Evolutionary conservation across 2,329 filamentous ascomycete species (phyloP), one percentile per base, ranked within the genome.

Genomic region (Aspergillus sp.): DNA sequence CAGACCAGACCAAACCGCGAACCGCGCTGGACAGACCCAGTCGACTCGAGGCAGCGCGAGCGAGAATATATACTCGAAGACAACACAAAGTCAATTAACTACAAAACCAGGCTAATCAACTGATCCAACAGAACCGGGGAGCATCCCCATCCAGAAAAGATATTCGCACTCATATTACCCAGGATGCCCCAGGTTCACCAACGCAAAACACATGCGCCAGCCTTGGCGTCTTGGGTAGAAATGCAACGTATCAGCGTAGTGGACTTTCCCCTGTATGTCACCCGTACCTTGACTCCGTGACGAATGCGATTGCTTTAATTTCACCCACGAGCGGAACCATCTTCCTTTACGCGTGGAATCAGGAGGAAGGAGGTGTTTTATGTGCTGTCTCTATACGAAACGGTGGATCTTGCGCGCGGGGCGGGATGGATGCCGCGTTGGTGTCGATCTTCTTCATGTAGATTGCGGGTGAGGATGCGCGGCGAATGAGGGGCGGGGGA

Each of bases 361-460:
- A 15, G 9, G 19, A 19, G 5, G 11, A 15, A 13, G 34, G 34
- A 6, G 4, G 11, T 41, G 34, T 13, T 41, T 13, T 2, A 15
- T 17, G 11, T 41, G 9, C 3, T 3, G 13, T 43, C 31, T 53
- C 51, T 54, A 54, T 54, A 15, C 51, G 51, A 54, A 54, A 54
- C 51, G 51, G 51, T 25, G 34, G 34, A 41, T 41, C 34, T 41
- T 13, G 11, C 34, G 11, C 15, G 11, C 34, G 34, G 34, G 15
- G 34, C 34, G 34, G 28, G 13, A 25, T 13, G 11, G 11, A 28
- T 31, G 51, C 22, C 22, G 28, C n/a, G 49, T 25, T 22, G n/a
- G 49, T 31, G 51, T 41, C 51, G 51, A 54, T 54, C 51, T 17
- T 38, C 41, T n/a, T 38, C 31, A n/a, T 19, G 3, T 45, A 54